Evolutionary conservation across 768 basidiomycete genomes (phyloP), one percentile per base, ranked within the genome.

Genomic region (Glaciozyma martinii): DNA sequence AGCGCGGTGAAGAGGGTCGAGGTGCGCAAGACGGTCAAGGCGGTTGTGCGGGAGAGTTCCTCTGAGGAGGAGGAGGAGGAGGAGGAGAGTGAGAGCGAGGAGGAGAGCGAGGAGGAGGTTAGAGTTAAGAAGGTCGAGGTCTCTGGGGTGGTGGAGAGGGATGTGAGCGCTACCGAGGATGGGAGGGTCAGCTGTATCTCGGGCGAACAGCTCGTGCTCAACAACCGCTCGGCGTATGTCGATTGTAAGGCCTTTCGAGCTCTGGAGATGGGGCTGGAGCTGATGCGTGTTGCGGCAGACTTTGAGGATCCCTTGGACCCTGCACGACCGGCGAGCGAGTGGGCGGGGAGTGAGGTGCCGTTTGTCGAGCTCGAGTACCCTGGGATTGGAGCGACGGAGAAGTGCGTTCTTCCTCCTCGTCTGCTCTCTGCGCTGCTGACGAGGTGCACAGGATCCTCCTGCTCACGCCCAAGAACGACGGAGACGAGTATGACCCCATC

Each of bases 401-500:
- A 52, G 62, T 72, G 27, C 30, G 62, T 56, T 21, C 29, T 32
- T 7, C 49, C 25, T 9, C 33, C 29, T 43, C 13, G 43, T 25
- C 23, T 3, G 0, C 32, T n/a, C 25, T 18, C 25, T 9, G 19
- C 0, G 15, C 2, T 4, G 9, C 16, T 23, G 44, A 15, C 42
- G 3, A 5, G 1, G 2, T 8, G 13, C 16, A 8, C 58, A 70
- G 68, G 15, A 65, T 65, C 13, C 53, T 60, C 0, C 59, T 71
- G 1, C 46, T 71, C 0, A 63, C 70, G 0, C 63, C 70, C 2
- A 49, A 37, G 27, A 66, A 61, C 25, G 62, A 55, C 58, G 64
- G 65, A 32, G 60, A 73, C 58, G 71, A 72, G 53, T 72, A 71
- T 55, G 66, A 73, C 46, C 71, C 73, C 8, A 71, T 73, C 25